Base-by-base conservation (phyloP, 441 rosid species). In the Populus hybrid region DNA sequence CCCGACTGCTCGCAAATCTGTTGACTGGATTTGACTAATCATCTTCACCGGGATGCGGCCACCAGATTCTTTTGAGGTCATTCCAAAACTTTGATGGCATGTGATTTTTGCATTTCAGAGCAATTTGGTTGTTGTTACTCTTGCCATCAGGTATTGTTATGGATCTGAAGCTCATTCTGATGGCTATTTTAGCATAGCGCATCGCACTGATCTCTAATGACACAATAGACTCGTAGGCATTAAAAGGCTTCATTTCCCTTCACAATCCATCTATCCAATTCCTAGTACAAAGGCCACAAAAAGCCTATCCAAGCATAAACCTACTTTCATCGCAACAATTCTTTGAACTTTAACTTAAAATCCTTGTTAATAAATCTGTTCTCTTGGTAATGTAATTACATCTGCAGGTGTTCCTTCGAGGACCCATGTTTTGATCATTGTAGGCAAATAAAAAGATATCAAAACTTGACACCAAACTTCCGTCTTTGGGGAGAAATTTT, bases 361-460 rank as follows among this genome's bases (percentile, higher is more conserved):
- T 53, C 73, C 33, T 53, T 21, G 67, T 33, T 68, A 21, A 76
- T 9, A n/a, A 53, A 29, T 12, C 20, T 38, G 11, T 10, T 65
- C 24, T 66, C 72, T 45, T 7, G 35, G 21, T 59, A 61, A 73
- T 63, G 53, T 33, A 31, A 3, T n/a, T 24, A 56, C 77, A 42
- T 69, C 67, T 76, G 56, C 78, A 68, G 9, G 33, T 35, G 33
- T 56, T 56, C 26, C 59, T 31, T 56, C n/a, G n/a, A n/a, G n/a
- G n/a, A n/a, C n/a, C n/a, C n/a, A n/a, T n/a, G n/a, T n/a, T n/a
- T n/a, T n/a, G n/a, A n/a, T n/a, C n/a, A n/a, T n/a, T n/a, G n/a
- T n/a, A n/a, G n/a, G n/a, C n/a, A n/a, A n/a, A n/a, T n/a, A n/a
- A n/a, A n/a, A n/a, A n/a, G n/a, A n/a, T n/a, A n/a, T n/a, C n/a